Evolutionary conservation across 371 early-diverging fungal species (phyloP).

Genomic region (Saksenaea oblongispora): DNA sequence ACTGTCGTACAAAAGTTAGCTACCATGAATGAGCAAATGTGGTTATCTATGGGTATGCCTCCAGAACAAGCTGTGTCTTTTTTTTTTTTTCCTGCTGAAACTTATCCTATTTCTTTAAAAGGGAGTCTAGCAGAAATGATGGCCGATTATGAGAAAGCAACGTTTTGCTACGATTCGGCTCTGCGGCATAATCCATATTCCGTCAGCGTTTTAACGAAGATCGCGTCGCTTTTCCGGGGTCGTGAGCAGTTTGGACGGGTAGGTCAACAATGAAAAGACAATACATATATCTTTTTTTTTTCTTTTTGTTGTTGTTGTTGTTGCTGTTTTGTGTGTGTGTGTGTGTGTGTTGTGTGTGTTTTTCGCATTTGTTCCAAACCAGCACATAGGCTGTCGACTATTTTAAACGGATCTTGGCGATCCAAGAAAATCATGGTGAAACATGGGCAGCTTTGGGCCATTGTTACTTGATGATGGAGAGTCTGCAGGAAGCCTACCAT

Average conservation of each 20-base stretch:
- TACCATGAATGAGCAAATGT: background rate
- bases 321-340: too few species aligned
- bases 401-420: constrained; percentile 81
- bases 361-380: too few species aligned
- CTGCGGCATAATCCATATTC: constrained; percentile 90
- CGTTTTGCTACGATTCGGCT: constrained; percentile 80
- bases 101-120: background rate
- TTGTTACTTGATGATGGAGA: constrained; percentile 94
- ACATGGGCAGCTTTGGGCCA: constrained; percentile 92
- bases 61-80: background rate
- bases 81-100: too few species aligned
- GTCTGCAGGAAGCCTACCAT: constrained; percentile 89
- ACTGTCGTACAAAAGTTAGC: background rate
- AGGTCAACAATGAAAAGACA: background rate
- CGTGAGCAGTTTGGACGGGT: constrained; percentile 64
- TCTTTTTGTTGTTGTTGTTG: background rate
- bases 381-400: constrained; percentile 78
- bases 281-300: background rate
- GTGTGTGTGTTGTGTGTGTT: too few species aligned
- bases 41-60: background rate
- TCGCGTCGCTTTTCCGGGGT: constrained; percentile 68
- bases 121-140: constrained; percentile 66
- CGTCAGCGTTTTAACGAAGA: constrained; percentile 68
- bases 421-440: constrained; percentile 87
- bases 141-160: constrained; percentile 78